Base-by-base conservation (phyloP, 495 filamentous ascomycete species). In the Eremomyces bilateralis region DNA sequence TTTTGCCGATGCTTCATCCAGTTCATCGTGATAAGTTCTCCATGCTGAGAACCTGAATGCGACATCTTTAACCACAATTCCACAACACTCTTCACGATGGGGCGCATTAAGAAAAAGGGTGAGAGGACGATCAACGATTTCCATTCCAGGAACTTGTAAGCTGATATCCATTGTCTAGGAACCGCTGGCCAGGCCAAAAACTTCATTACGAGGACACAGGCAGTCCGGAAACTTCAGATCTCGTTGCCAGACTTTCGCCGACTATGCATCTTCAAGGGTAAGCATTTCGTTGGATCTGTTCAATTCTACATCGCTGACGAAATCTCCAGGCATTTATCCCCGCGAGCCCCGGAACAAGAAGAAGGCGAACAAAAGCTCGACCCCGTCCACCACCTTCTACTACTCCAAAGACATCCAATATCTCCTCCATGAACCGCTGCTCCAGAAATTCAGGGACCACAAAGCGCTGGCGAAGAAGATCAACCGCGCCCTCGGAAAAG, bases 351-450 rank as follows among this genome's bases (percentile, higher is more conserved):
- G 88, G 36, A 91, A 73, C 54, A 91, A 82, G 67, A 94, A 88
- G 62, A 93, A 92, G 65, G 88, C 74, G 29, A 80, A 80, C 46
- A 94, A 91, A 56, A 77, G 78, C 35, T 69, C 80, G 29, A 94
- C 79, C 1, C 69, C 76, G 25, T 77, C 73, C 29, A 95, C 88
- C 12, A 95, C 90, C 38, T 97, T 93, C 61, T 97, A 97, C 67
- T 97, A 97, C 62, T 80, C 84, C 46, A 91, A 88, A 62, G 88
- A 97, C 51, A 92, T 97, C 48, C 83, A 93, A 56, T 97, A 92
- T 45, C 72, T 97, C 18, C 73, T 94, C 33, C 88, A 97, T 54
- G 88, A 97, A 54, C 88, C 90, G 11, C 65, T 97, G n/a, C 65
- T 97, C 10, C 63, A 70, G 44, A 94, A 92, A 53, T 95, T 95